Base-by-base conservation (phyloP, 129 eudicot genomes). In the Heracleum sosnowskyi region DNA sequence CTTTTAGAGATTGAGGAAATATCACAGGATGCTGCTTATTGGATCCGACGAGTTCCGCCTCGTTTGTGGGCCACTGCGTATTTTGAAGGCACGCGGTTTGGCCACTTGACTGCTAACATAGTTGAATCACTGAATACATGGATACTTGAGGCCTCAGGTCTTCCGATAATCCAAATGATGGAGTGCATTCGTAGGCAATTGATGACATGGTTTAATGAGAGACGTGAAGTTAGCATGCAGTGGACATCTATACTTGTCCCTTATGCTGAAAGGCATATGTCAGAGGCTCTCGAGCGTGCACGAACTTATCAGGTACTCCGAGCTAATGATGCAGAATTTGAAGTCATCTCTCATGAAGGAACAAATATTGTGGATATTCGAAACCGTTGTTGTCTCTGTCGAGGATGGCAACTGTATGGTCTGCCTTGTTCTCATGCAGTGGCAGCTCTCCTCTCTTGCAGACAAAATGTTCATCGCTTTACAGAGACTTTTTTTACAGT, bases 361-460 rank as follows among this genome's bases (percentile, higher is more conserved):
- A 85, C 91, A 3, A 84, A 86, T 64, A 82, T 86, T 2, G 97
- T 92, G 15, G 97, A 92, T 49, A 92, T 92, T 41, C 76, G 97
- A 3, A 92, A 84, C 72, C 89, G 97, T 0, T 69, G 90, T 66
- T 92, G 97, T 46, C 75, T 76, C 33, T 92, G 97, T 78, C 57
- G 91, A 35, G 93, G 96, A 20, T 92, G 97, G 97, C 97, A 92
- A 79, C 76, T 87, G 0, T 82, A 90, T 22, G 97, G 97, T 18
- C 80, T 92, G 46, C 96, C 97, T 1, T 92, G 97, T 55, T 85
- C 96, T 22, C 97, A 92, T 73, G 97, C 97, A 5, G 97, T 90
- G 46, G 93, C 97, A 2, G 97, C 96, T 7, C 87, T 92, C 9
- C 88, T 92, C 47, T 92, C 97, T 9, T 92, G 96, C 75, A 84